Evolutionary conservation across 2,329 filamentous ascomycete species (phyloP).

Genomic region (Onygena corvina): DNA sequence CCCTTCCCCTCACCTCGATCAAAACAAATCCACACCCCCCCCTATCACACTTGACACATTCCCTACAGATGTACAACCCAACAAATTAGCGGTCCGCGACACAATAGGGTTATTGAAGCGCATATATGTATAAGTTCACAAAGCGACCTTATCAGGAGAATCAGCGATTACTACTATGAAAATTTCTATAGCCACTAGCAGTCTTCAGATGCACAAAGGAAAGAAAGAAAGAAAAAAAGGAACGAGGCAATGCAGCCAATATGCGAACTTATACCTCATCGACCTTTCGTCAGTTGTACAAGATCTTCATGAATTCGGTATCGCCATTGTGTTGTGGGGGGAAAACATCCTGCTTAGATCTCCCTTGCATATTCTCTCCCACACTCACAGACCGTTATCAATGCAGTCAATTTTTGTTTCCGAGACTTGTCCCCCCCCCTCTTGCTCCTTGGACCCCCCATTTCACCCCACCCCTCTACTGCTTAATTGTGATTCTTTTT

Average conservation of each 20-base stretch:
- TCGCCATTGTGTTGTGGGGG: neutral
- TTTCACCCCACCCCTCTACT: neutral
- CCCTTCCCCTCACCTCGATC: neutral
- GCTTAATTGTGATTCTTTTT: too few relatives aligned
- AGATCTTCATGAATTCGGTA: constrained; percentile 5
- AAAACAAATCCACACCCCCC: neutral
- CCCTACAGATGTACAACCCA: neutral
- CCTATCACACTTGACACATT: neutral
- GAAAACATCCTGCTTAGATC: neutral
- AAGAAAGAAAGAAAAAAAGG: neutral
- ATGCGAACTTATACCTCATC: neutral
- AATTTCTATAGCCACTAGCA: constrained; percentile 4
- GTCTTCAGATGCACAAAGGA: neutral
- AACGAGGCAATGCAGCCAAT: neutral
- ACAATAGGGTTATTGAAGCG: constrained; percentile 1
- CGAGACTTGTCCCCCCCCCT: neutral
- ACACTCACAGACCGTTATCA: neutral
- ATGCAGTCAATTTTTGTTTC: neutral
- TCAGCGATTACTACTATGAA: constrained; percentile 1
- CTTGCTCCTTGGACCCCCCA: neutral
- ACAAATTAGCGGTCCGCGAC: neutral
- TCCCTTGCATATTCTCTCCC: neutral
- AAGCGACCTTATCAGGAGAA: constrained; percentile 3
- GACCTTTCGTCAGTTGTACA: neutral
- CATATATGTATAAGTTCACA: constrained; percentile 4